phyloP scores from a whole-genome alignment of 1,284 basidiomycete genomes.

The Termitomyces sp. region DNA sequence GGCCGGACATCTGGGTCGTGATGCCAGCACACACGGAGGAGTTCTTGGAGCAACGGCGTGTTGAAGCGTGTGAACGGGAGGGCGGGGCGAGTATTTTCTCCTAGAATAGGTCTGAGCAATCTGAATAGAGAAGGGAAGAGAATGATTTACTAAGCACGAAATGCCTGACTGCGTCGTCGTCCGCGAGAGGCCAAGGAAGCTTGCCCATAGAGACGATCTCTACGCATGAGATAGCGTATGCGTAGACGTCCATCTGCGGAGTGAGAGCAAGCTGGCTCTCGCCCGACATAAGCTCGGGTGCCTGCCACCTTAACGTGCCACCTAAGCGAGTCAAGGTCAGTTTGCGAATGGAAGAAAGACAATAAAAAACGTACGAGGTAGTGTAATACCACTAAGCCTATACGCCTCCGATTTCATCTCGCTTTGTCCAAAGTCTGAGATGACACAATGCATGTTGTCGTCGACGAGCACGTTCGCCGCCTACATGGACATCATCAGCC shows the following conservation, averaged over 20 bases:
- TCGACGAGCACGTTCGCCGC: slow-evolving; percentile 72
- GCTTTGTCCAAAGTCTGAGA: slow-evolving; percentile 77
- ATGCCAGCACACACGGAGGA: slow-evolving; percentile 32
- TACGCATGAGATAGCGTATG: slow-evolving; percentile 66
- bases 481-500: slow-evolving; percentile 28
- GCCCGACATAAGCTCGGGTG: slow-evolving; percentile 66
- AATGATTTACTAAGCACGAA: slow-evolving; percentile 54
- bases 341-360: slow-evolving; percentile 2
- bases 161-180: slow-evolving; percentile 54
- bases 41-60: slow-evolving; percentile 28
- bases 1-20: slow-evolving; percentile 27
- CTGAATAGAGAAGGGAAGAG: neutral
- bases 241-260: slow-evolving; percentile 62
- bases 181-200: slow-evolving; percentile 55
- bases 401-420: slow-evolving; percentile 70
- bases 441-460: slow-evolving; percentile 58
- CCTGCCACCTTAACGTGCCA: slow-evolving; percentile 67
- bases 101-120: slow-evolving; percentile 27
- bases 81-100: slow-evolving; percentile 49
- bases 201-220: slow-evolving; percentile 64
- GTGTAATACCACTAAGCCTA: slow-evolving; percentile 48
- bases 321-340: slow-evolving; percentile 27
- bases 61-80: slow-evolving; percentile 39
- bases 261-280: slow-evolving; percentile 40
- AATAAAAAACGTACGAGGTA: slow-evolving; percentile 45